Percentiles rank a stretch among this genome's conserved stretches.
These are phyloP conservation scores for Ganoderma multipileum DNA, from an alignment of 1,284 basidiomycete species.

Conservation along the genomic window DNA sequence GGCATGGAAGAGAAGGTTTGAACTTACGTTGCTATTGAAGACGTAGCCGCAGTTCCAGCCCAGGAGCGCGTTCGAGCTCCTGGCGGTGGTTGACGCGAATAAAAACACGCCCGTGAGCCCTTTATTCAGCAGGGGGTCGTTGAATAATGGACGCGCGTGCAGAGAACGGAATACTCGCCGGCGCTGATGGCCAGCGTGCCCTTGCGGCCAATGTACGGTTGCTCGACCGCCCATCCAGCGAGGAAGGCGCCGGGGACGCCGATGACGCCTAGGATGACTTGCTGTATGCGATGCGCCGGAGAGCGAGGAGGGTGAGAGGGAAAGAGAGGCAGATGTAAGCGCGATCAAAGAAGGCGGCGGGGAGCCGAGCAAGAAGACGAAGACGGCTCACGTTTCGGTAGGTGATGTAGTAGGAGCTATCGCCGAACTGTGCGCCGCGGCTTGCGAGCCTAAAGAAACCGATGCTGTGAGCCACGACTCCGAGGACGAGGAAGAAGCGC, in stretches of 20 bases:
- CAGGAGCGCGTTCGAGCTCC: slow-evolving; percentile 68
- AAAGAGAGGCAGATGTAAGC: slow-evolving; percentile 1
- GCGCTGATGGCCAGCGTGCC: slow-evolving; percentile 67
- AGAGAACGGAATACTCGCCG: slow-evolving; percentile 45
- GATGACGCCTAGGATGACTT: slow-evolving; percentile 65
- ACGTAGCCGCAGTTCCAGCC: slow-evolving; percentile 70
- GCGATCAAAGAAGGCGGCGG: slow-evolving; percentile 9
- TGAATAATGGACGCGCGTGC: slow-evolving; percentile 49
- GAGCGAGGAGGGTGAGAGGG: not conserved
- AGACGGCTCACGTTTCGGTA: slow-evolving; percentile 54
- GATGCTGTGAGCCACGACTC: not conserved
- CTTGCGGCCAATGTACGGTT: slow-evolving; percentile 64
- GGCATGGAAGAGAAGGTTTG: not conserved
- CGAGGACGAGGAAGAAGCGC: not conserved
- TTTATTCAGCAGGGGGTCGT: slow-evolving; percentile 47
- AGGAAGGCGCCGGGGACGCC: slow-evolving; percentile 74
- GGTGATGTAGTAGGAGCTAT: slow-evolving; percentile 54
- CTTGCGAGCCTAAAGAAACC: slow-evolving; percentile 45
- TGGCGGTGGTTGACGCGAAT: slow-evolving; percentile 73
- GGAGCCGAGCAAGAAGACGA: slow-evolving; percentile 4
- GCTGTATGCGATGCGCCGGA: slow-evolving; percentile 38
- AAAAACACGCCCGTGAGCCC: slow-evolving; percentile 77
- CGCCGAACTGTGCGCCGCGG: slow-evolving; percentile 56
- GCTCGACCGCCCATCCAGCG: slow-evolving; percentile 69
- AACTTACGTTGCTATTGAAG: slow-evolving; percentile 62